phyloP scores from a whole-genome alignment of 805 yeast species.

The Metschnikowia hibisci region DNA sequence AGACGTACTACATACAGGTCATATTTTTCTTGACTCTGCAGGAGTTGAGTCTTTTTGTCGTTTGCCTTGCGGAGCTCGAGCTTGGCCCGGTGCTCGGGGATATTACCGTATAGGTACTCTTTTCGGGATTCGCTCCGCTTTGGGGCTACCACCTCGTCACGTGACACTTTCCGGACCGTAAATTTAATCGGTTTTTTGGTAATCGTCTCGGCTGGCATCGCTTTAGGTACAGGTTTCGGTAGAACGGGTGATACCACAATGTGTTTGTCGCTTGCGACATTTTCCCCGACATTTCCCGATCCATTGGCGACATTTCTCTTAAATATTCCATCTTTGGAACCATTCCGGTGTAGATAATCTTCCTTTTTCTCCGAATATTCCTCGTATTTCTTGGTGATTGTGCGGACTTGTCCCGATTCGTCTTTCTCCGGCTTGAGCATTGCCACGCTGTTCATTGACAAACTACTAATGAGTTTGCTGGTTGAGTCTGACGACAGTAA shows the following conservation, averaged over 20 bases:
- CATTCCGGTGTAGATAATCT: neutral
- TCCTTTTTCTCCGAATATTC: neutral
- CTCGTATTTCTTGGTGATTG: slow-evolving; percentile 5
- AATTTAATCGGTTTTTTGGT: slow-evolving; percentile 18
- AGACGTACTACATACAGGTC: slow-evolving; percentile 30
- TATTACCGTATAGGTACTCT: slow-evolving; percentile 16
- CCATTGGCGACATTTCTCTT: neutral
- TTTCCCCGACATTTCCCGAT: neutral
- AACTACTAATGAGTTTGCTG: slow-evolving; percentile 12
- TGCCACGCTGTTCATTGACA: slow-evolving; percentile 8
- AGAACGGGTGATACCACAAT: slow-evolving; percentile 8
- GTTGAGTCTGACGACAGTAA: slow-evolving; percentile 18
- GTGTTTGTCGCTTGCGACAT: neutral
- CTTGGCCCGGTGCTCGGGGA: slow-evolving; percentile 16
- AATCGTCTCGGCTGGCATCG: neutral
- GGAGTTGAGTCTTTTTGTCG: slow-evolving; percentile 13
- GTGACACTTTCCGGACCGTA: slow-evolving; percentile 20
- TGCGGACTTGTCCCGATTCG: slow-evolving; percentile 2
- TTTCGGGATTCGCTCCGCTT: neutral
- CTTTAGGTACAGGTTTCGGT: slow-evolving; percentile 9
- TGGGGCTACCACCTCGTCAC: slow-evolving; percentile 6
- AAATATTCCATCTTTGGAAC: neutral
- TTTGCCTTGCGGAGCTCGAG: slow-evolving; percentile 9
- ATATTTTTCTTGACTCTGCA: slow-evolving; percentile 28
- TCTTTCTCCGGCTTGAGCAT: neutral